Evolutionary conservation across 225 moss, liverwort and hornwort genomes (phyloP).

Genomic region (Bryum argenteum): DNA sequence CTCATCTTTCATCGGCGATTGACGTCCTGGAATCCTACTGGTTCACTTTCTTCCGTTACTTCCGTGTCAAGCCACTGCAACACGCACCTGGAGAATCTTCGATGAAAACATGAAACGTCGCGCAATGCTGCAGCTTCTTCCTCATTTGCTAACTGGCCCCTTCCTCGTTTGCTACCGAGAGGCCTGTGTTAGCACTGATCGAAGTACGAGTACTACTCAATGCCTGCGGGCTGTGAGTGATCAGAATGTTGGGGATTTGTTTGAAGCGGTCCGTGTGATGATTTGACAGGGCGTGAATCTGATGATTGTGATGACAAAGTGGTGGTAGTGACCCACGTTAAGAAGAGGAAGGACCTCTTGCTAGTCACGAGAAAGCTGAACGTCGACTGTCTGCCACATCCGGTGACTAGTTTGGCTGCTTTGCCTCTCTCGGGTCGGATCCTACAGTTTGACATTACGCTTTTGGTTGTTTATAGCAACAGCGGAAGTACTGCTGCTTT

Average conservation of each 20-base stretch:
- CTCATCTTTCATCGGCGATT: too few relatives aligned
- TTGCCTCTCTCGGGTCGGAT: too few relatives aligned
- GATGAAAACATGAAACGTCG: conserved; percentile 31
- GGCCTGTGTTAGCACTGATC: too few relatives aligned
- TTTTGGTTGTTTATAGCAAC: not conserved
- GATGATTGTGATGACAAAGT: not conserved
- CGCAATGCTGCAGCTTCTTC: conserved; percentile 36
- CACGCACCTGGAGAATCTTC: conserved; percentile 41
- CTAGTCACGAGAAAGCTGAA: not conserved
- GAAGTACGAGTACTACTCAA: too few relatives aligned
- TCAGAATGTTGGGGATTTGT: too few relatives aligned
- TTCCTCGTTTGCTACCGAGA: not conserved
- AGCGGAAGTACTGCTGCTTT: too few relatives aligned
- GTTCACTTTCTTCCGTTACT: not conserved
- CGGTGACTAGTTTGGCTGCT: too few relatives aligned
- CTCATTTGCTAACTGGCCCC: conserved; percentile 10
- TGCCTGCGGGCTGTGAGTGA: too few relatives aligned
- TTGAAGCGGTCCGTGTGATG: too few relatives aligned
- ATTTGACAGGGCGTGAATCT: too few relatives aligned
- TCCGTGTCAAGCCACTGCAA: not conserved
- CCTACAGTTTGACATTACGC: not conserved
- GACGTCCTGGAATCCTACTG: too few relatives aligned
- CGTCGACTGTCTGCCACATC: not conserved
- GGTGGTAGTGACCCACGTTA: not conserved
- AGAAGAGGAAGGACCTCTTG: not conserved